Evolutionary conservation across 768 basidiomycete species (phyloP).

Genomic region (Suillus plorans): DNA sequence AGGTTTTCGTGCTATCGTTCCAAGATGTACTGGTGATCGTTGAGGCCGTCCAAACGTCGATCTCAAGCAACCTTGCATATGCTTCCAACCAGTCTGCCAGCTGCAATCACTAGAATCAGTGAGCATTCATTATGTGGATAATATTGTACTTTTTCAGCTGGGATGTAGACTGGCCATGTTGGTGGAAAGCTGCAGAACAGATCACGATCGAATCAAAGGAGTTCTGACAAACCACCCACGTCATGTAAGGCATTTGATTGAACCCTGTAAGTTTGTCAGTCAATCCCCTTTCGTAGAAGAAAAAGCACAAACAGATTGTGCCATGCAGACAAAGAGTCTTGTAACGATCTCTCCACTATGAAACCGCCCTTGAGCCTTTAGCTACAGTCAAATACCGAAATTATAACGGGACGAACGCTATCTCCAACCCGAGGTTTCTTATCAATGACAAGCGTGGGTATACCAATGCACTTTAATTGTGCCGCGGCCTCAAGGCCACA

Average conservation of each 20-base stretch:
- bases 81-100: slow-evolving; percentile 68
- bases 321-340: slow-evolving; percentile 49
- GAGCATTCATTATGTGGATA: not conserved
- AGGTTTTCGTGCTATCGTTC: slow-evolving; percentile 38
- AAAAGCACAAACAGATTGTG: slow-evolving; percentile 39
- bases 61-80: slow-evolving; percentile 57
- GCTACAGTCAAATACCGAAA: not conserved
- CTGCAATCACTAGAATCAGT: slow-evolving; percentile 24
- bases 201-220: not conserved
- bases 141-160: slow-evolving; percentile 45
- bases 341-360: slow-evolving; percentile 44
- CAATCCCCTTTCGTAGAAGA: slow-evolving; percentile 1
- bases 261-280: slow-evolving; percentile 34
- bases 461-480: slow-evolving; percentile 58
- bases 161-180: slow-evolving; percentile 54
- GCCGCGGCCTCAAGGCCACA: slow-evolving; percentile 66
- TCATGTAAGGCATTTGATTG: slow-evolving; percentile 56
- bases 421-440: slow-evolving; percentile 52
- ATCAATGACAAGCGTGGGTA: slow-evolving; percentile 59
- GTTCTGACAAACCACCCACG: slow-evolving; percentile 30
- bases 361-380: slow-evolving; percentile 1
- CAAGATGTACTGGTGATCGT: slow-evolving; percentile 39
- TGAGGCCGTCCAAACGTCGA: slow-evolving; percentile 63
- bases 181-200: slow-evolving; percentile 46
- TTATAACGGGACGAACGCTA: slow-evolving; percentile 21